Evolutionary conservation across 2,329 filamentous ascomycete genomes (phyloP).

Genomic region (Lachnellula subtilissima): DNA sequence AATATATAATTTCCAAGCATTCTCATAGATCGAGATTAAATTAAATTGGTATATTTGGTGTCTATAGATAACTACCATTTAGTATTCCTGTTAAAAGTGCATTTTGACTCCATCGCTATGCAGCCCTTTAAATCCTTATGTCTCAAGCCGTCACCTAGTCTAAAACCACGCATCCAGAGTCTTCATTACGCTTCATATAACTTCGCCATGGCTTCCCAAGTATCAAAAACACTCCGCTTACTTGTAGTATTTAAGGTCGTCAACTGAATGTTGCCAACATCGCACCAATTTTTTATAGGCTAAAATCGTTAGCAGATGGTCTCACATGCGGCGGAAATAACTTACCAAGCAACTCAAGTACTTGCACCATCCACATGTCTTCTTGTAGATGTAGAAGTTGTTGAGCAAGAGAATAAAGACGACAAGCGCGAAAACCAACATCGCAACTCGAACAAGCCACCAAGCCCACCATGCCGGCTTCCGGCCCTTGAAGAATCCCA

Average conservation of each 20-base stretch:
- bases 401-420: slow-evolving; percentile 82
- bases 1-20: neutral
- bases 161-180: neutral
- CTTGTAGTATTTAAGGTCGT: slow-evolving; percentile 15
- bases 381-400: slow-evolving; percentile 81
- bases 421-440: slow-evolving; percentile 74
- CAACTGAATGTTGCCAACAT: slow-evolving; percentile 33
- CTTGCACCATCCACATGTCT: slow-evolving; percentile 87
- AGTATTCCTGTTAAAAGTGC: neutral
- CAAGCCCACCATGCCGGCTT: slow-evolving; percentile 96
- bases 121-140: slow-evolving; percentile 1
- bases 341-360: slow-evolving; percentile 88
- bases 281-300: slow-evolving; percentile 66
- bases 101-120: slow-evolving; percentile 24
- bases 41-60: neutral
- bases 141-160: neutral
- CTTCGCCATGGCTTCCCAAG: slow-evolving; percentile 21
- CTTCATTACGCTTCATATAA: slow-evolving; percentile 8
- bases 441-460: slow-evolving; percentile 82
- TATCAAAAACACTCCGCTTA: slow-evolving; percentile 23
- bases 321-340: slow-evolving; percentile 29
- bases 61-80: neutral
- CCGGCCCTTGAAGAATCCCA: slow-evolving; percentile 84
- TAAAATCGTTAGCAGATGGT: slow-evolving; percentile 41
- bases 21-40: neutral